Evolutionary conservation across 257 asterid species (phyloP), one percentile per base, ranked within the genome.

Genomic region (Fraxinus americana): DNA sequence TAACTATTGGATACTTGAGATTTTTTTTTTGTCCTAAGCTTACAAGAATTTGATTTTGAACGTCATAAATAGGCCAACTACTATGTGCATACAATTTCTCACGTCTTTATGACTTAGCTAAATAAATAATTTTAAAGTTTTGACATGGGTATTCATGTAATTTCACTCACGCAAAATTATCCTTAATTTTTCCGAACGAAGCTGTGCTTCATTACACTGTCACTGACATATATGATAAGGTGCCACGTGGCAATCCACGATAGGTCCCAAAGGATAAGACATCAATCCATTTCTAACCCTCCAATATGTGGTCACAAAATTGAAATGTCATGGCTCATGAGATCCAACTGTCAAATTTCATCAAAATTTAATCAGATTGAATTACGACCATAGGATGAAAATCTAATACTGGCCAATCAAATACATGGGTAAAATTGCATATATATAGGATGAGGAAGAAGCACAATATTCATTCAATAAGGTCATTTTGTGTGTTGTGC

Each of bases 261-360:
- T 1, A 34, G 68, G 70, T 35, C 59, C 75, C n/a, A 13, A 69
- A 14, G 19, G 77, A 78, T 78, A 78, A 71, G 72, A n/a, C 72
- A 36, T 30, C 72, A 25, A 78, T 72, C 73, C 77, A 34, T n/a
- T 1, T 23, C 30, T 6, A n/a, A 0, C 1, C 27, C 43, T 38
- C 61, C 16, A 57, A 27, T 72, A 34, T 72, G 82, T 72, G 82
- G 82, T 63, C 82, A 72, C 3, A 5, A 78, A 72, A 9, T 66
- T 35, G 68, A 45, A 78, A 41, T 30, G 36, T 11, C 32, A 41
- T 2, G 8, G 11, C 39, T 13, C 30, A 9, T 48, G 7, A 14
- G 30, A 78, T 78, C 81, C 81, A 38, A 78, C 81, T 67, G 67
- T 36, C 67, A 70, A 36, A 2, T 30, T 30, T 32, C 50, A 17